These are phyloP conservation scores for Candida takata DNA, from an alignment of 805 yeast species.

Conservation along the genomic window DNA sequence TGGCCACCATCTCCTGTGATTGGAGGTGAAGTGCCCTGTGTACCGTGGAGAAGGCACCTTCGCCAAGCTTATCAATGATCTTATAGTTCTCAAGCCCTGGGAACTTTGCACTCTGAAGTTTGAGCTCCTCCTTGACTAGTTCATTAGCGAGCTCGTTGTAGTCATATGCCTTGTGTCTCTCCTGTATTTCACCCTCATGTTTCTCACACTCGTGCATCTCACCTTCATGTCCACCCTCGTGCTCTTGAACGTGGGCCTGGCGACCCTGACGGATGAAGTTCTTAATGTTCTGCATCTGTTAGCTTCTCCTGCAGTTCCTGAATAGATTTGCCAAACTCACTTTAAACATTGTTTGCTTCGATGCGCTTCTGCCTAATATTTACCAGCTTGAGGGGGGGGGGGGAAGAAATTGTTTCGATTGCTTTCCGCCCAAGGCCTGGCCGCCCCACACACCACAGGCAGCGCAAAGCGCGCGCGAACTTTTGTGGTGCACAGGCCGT, in stretches of 20 bases:
- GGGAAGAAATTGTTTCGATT: no score
- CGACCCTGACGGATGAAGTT: constrained; percentile 39
- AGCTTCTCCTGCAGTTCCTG: no score
- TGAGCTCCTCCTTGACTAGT: constrained; percentile 20
- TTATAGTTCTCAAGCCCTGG: constrained; percentile 26
- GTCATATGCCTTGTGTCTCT: constrained; percentile 14
- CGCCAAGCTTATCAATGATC: constrained; percentile 46
- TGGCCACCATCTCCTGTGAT: constrained; percentile 48
- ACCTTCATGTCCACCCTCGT: neutral
- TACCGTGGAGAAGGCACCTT: constrained; percentile 89
- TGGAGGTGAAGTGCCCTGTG: constrained; percentile 55
- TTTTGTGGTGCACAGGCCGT: no score
- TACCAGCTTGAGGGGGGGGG: no score
- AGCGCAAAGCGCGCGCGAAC: no score
- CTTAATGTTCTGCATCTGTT: constrained; percentile 28
- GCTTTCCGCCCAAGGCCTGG: no score
- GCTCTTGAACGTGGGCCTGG: constrained; percentile 24
- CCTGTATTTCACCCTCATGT: neutral
- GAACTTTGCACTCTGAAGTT: constrained; percentile 15
- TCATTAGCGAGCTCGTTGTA: constrained; percentile 23
- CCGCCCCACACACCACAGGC: no score
- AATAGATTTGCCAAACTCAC: neutral
- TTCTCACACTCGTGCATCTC: neutral
- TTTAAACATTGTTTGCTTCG: constrained; percentile 1
- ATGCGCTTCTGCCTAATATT: neutral